These are phyloP conservation scores for Neofusicoccum sp. DNA, from an alignment of 2,329 filamentous ascomycete species.

Conservation along the genomic window DNA sequence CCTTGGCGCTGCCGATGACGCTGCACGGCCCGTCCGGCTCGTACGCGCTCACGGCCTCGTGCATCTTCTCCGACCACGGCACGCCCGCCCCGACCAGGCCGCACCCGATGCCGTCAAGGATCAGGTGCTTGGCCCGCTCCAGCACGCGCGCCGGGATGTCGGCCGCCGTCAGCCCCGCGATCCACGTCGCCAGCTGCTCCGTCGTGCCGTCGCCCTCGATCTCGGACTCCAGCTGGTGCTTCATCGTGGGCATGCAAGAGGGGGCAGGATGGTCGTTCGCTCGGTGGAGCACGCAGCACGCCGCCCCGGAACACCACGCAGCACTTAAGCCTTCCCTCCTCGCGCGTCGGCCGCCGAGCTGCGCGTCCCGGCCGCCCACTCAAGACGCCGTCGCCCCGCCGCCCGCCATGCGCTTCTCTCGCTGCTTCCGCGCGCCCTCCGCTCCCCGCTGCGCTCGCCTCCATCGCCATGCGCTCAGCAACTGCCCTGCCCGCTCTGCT, in stretches of 20 bases:
- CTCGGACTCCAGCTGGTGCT: constrained; percentile 5
- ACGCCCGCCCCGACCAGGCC: constrained; percentile 44
- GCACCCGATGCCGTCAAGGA: constrained; percentile 49
- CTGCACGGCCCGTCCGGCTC: background rate
- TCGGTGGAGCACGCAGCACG: too few species aligned
- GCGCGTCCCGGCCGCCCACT: background rate
- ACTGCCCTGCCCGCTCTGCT: background rate
- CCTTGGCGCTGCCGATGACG: constrained; percentile 13
- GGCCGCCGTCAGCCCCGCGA: background rate
- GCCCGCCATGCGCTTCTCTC: too few species aligned
- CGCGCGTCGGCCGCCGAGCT: constrained; percentile 4
- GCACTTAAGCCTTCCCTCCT: background rate
- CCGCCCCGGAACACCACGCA: too few species aligned
- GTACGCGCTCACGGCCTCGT: constrained; percentile 30
- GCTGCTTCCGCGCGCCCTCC: too few species aligned
- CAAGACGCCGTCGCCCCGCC: background rate
- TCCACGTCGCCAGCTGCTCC: constrained; percentile 8
- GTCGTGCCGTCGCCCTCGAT: constrained; percentile 17
- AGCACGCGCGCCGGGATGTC: constrained; percentile 38
- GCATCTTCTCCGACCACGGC: constrained; percentile 45
- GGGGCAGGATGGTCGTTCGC: too few species aligned
- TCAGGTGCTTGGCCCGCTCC: constrained; percentile 45
- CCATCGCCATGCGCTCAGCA: background rate
- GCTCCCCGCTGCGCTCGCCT: background rate
- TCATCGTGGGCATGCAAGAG: too few species aligned